Conservation (phyloP, 2,329 filamentous ascomycete species). For the Fonsecaea multimorphosa region DNA sequence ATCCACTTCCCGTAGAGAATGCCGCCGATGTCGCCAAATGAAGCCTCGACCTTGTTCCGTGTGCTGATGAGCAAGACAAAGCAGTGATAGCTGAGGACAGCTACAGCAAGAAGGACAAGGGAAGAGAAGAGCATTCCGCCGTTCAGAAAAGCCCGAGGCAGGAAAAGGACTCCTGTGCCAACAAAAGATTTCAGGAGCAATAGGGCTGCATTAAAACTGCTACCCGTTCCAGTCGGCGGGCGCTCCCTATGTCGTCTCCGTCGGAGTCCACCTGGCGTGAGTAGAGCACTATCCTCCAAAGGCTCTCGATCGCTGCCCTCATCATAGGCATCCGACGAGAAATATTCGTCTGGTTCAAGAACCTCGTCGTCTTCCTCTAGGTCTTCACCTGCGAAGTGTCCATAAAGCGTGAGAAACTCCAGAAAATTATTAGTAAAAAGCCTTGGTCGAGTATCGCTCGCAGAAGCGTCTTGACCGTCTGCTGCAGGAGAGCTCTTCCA, state of each 20-base stretch:
- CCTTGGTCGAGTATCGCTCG: constrained; percentile 55
- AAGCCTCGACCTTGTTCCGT: constrained; percentile 83
- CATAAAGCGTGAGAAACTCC: constrained; percentile 93
- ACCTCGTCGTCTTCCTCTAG: constrained; percentile 96
- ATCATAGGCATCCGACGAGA: constrained; percentile 76
- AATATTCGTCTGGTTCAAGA: constrained; percentile 86
- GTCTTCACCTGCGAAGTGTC: constrained; percentile 96
- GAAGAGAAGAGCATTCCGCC: constrained; percentile 98
- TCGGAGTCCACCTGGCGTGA: constrained; percentile 70
- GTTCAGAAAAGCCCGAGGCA: constrained; percentile 91
- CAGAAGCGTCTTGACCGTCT: constrained; percentile 47
- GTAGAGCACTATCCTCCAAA: constrained; percentile 84
- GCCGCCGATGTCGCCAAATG: constrained; percentile 95
- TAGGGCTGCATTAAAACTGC: constrained; percentile 77
- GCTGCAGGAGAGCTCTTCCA: constrained; percentile 43
- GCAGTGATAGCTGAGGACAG: constrained; percentile 91
- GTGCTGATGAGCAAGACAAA: constrained; percentile 92
- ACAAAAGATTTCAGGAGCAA: constrained; percentile 97
- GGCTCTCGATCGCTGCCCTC: constrained; percentile 69
- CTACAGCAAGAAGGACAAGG: constrained; percentile 82
- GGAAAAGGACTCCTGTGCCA: constrained; percentile 90
- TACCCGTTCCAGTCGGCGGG: constrained; percentile 75
- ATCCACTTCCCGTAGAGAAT: constrained; percentile 90
- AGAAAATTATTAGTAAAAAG: constrained; percentile 91
- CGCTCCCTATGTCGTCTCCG: constrained; percentile 78